Conservation (phyloP, 305 asterid genomes). For the Fraxinus xanthoxyloides region DNA sequence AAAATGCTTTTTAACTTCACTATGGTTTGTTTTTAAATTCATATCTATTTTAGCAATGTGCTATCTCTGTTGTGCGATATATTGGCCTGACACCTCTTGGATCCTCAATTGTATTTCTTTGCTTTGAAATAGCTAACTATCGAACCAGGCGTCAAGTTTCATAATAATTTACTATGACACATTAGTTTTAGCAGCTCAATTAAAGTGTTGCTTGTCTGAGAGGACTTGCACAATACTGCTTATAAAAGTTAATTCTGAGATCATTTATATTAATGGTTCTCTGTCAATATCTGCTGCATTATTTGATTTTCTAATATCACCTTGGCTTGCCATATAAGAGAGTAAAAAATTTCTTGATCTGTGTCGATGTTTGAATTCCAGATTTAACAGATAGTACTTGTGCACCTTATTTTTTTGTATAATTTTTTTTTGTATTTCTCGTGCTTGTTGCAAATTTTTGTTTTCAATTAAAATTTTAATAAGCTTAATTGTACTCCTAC, state of each 20-base stretch:
- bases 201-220: neutral
- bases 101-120: neutral
- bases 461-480: neutral
- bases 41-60: neutral
- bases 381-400: neutral
- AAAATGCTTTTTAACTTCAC: conserved; percentile 24
- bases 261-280: neutral
- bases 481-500: neutral
- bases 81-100: neutral
- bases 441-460: neutral
- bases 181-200: neutral
- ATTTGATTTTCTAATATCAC: neutral
- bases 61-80: conserved; percentile 9
- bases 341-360: neutral
- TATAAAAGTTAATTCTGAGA: neutral
- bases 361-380: neutral
- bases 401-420: neutral
- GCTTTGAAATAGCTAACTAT: neutral
- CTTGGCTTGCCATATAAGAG: neutral
- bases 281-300: neutral
- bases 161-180: neutral
- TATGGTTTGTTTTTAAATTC: conserved; percentile 18
- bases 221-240: neutral
- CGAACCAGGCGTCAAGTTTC: neutral
- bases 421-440: neutral